Percentiles rank a stretch among this genome's conserved stretches.
Evolutionary conservation across 2,329 filamentous ascomycete species (phyloP).

Genomic region (Lasiodiplodia theobromae): DNA sequence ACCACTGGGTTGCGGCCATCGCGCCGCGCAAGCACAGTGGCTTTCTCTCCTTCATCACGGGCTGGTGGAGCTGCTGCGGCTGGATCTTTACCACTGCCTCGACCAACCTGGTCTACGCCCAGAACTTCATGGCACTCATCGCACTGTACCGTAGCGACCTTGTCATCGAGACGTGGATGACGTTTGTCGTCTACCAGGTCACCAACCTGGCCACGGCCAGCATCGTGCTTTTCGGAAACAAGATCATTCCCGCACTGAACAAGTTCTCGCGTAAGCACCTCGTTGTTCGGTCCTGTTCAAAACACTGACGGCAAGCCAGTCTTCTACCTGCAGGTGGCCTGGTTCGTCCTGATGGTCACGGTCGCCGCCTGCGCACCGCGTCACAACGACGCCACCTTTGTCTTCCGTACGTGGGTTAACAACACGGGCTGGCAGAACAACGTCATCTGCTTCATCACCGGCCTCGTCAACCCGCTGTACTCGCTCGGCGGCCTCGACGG

Average conservation of each 20-base stretch:
- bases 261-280: constrained; percentile 21
- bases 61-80: constrained; percentile 30
- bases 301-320: not conserved
- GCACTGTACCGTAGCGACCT: constrained; percentile 29
- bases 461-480: constrained; percentile 29
- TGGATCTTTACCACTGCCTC: constrained; percentile 33
- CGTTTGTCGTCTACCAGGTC: constrained; percentile 31
- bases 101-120: constrained; percentile 32
- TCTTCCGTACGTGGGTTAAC: constrained; percentile 61
- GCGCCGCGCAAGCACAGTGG: constrained; percentile 29
- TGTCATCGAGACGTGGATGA: constrained; percentile 32
- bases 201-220: constrained; percentile 30
- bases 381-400: constrained; percentile 56
- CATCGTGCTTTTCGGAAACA: constrained; percentile 32
- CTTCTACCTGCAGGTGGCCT: constrained; percentile 29
- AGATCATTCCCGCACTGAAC: constrained; percentile 32
- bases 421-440: constrained; percentile 60
- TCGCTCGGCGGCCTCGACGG: constrained; percentile 30
- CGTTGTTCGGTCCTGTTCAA: not conserved
- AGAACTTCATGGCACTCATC: constrained; percentile 32
- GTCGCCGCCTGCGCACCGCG: constrained; percentile 56
- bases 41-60: constrained; percentile 32
- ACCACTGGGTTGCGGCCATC: constrained; percentile 33
- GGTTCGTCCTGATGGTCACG: constrained; percentile 55
- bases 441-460: constrained; percentile 33